These are phyloP conservation scores for Solanum hybrid DNA, from an alignment of 305 asterid species.

Conservation along the genomic window DNA sequence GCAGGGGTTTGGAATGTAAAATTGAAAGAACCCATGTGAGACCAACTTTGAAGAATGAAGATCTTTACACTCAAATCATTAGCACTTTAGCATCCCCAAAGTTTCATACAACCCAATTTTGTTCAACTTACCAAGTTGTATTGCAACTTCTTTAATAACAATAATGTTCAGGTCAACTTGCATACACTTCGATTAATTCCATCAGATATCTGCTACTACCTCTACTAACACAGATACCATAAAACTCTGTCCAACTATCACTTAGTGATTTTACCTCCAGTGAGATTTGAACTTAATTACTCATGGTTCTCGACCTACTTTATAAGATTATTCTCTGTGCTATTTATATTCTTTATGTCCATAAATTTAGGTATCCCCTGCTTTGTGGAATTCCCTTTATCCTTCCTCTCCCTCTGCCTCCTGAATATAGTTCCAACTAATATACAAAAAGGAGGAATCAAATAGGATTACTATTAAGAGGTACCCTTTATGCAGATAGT, in stretches of 20 bases:
- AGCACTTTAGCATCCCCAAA: constrained; percentile 27
- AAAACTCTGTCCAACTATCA: no score
- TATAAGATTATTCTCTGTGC: constrained; percentile 3
- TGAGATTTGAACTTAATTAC: background rate
- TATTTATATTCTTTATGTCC: background rate
- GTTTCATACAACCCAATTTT: constrained; percentile 9
- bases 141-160: background rate
- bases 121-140: constrained; percentile 27
- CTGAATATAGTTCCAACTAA: background rate
- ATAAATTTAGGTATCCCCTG: constrained; percentile 2
- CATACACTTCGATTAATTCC: background rate
- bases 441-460: background rate
- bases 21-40: constrained; percentile 44
- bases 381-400: constrained; percentile 8
- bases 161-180: background rate
- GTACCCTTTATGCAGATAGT: constrained; percentile 17
- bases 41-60: constrained; percentile 23
- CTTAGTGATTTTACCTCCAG: background rate
- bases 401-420: background rate
- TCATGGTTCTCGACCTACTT: background rate
- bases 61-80: constrained; percentile 29
- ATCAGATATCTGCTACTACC: background rate
- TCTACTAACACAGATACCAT: background rate
- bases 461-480: background rate
- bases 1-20: background rate